Conservation (phyloP, 2,329 filamentous ascomycete species). For the Apiospora hydei region DNA sequence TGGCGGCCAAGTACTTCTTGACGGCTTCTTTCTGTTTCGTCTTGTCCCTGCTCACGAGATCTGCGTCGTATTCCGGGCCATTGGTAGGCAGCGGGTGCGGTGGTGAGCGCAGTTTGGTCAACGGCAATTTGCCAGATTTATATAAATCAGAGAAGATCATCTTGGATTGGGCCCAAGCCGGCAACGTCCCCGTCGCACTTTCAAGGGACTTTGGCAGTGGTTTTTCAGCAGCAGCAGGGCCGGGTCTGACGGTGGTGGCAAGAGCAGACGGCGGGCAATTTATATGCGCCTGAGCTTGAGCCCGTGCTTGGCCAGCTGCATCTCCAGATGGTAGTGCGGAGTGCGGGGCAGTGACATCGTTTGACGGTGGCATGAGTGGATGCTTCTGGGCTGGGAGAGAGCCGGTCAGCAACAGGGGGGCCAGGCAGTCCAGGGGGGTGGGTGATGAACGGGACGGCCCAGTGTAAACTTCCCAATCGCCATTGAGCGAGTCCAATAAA, state of each 20-base stretch:
- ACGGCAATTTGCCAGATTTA: slow-evolving; percentile 60
- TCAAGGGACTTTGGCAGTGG: background rate
- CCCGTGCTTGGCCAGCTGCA: slow-evolving; percentile 25
- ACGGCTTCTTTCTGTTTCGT: slow-evolving; percentile 69
- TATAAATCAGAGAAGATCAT: slow-evolving; percentile 69
- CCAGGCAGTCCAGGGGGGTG: background rate
- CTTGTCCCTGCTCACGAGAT: slow-evolving; percentile 69
- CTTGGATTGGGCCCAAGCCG: slow-evolving; percentile 23
- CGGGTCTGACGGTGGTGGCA: slow-evolving; percentile 8
- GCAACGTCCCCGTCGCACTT: slow-evolving; percentile 16
- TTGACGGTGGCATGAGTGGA: slow-evolving; percentile 24
- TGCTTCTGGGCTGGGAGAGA: slow-evolving; percentile 12
- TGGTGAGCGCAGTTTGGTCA: slow-evolving; percentile 57
- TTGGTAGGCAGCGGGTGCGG: slow-evolving; percentile 38
- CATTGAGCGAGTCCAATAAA: slow-evolving; percentile 7
- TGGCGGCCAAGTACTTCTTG: slow-evolving; percentile 59
- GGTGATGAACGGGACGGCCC: slow-evolving; percentile 12
- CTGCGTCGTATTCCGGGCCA: slow-evolving; percentile 60
- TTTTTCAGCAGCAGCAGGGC: background rate
- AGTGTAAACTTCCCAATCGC: slow-evolving; percentile 18
- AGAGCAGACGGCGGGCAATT: background rate
- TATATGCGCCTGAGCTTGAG: slow-evolving; percentile 22
- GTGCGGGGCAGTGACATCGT: slow-evolving; percentile 30
- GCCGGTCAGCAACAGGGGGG: slow-evolving; percentile 16
- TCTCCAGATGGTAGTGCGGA: slow-evolving; percentile 27